Conservation (phyloP, 768 basidiomycete species). For the Cytidiella melzeri region DNA sequence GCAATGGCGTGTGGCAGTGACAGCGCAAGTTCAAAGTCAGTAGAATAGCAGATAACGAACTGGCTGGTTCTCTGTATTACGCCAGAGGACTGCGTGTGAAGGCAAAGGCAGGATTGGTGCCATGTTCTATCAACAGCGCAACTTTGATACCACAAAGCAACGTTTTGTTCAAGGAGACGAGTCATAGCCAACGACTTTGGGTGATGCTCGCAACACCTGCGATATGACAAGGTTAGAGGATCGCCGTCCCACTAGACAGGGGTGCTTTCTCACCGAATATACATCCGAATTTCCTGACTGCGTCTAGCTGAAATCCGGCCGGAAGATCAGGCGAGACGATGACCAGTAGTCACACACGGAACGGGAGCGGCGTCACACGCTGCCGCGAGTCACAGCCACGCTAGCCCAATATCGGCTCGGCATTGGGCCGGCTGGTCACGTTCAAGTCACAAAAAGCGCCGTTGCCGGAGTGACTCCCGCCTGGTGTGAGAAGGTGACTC, state of each 20-base stretch:
- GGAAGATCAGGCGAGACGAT: background rate
- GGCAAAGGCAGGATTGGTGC: background rate
- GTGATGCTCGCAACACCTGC: background rate
- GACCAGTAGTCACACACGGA: background rate
- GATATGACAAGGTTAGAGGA: background rate
- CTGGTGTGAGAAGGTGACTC: conserved; percentile 9
- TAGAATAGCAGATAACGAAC: background rate
- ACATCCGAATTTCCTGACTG: background rate
- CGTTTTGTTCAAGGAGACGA: background rate
- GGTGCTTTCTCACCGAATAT: background rate
- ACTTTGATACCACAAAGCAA: background rate
- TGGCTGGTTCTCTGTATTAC: background rate
- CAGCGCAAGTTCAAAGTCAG: background rate
- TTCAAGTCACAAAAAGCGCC: background rate
- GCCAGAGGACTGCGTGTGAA: background rate
- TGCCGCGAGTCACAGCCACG: background rate
- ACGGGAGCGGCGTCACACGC: too few relatives aligned
- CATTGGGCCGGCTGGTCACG: background rate
- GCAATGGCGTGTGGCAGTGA: too few relatives aligned
- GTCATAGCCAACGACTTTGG: background rate
- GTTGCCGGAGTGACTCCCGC: conserved; percentile 9
- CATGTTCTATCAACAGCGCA: background rate
- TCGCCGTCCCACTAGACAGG: background rate
- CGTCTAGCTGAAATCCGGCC: background rate
- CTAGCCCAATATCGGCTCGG: background rate